A percentile compares a stretch with the other conserved stretches of the same genome.
phyloP scores from a whole-genome alignment of 805 yeast species.

The Ogataea glucozyma region DNA sequence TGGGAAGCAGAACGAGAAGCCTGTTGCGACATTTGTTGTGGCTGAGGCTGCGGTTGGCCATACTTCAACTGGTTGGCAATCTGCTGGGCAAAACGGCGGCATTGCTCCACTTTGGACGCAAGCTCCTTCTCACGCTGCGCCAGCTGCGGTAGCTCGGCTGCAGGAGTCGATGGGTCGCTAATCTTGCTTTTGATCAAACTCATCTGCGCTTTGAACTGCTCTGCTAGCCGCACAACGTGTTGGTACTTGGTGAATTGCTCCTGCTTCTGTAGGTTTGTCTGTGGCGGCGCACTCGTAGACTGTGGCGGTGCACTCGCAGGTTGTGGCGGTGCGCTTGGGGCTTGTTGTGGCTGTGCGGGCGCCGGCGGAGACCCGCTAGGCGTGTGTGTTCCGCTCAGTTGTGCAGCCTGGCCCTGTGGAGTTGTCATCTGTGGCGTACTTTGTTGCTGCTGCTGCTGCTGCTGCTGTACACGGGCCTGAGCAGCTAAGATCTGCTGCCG shows the following conservation, averaged over 20 bases:
- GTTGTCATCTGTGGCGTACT: constrained; percentile 14
- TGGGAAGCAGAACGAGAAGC: constrained; percentile 6
- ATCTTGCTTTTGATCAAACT: constrained; percentile 52
- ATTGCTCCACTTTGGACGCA: constrained; percentile 48
- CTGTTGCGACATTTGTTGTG: constrained; percentile 5
- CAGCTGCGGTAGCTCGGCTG: constrained; percentile 46
- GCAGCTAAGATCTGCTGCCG: constrained; percentile 32
- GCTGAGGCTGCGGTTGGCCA: constrained; percentile 22
- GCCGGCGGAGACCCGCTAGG: constrained; percentile 17
- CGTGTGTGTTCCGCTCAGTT: constrained; percentile 13
- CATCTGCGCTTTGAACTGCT: constrained; percentile 50
- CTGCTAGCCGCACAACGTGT: constrained; percentile 47
- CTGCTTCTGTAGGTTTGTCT: constrained; percentile 29
- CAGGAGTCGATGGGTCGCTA: constrained; percentile 43
- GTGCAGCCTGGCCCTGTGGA: constrained; percentile 18
- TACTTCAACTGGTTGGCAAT: constrained; percentile 46
- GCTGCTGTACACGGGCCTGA: constrained; percentile 33
- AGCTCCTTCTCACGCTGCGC: constrained; percentile 51
- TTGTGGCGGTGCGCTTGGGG: constrained; percentile 23
- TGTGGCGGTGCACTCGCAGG: constrained; percentile 10
- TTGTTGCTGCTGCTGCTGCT: constrained; percentile 14
- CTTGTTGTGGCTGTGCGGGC: constrained; percentile 13
- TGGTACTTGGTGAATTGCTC: constrained; percentile 40
- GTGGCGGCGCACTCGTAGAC: constrained; percentile 21
- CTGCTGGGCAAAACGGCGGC: constrained; percentile 41